Evolutionary conservation across 2,329 filamentous ascomycete species (phyloP).

Genomic region (Cordyceps fumosorosea): DNA sequence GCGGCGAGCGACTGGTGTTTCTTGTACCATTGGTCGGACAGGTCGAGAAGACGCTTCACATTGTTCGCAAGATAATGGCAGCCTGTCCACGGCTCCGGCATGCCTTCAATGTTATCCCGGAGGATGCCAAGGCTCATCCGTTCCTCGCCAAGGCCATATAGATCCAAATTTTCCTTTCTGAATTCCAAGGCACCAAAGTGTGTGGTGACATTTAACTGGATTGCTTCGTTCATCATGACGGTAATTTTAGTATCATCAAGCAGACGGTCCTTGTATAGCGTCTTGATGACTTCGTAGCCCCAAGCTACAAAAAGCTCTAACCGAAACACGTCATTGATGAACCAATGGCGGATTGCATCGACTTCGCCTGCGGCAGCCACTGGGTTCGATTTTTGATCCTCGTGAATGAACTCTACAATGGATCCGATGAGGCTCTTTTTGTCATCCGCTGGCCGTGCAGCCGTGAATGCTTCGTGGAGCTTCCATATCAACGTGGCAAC

Average conservation of each 20-base stretch:
- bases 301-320: conserved; percentile 73
- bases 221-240: conserved; percentile 60
- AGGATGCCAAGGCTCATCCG: conserved; percentile 60
- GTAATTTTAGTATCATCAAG: conserved; percentile 50
- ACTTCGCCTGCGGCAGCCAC: conserved; percentile 61
- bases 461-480: conserved; percentile 64
- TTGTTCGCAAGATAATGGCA: conserved; percentile 56
- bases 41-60: conserved; percentile 51
- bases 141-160: conserved; percentile 69
- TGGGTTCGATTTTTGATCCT: conserved; percentile 65
- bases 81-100: conserved; percentile 85
- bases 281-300: conserved; percentile 70
- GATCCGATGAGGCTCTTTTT: conserved; percentile 67
- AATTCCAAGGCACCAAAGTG: conserved; percentile 59
- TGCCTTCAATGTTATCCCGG: conserved; percentile 54
- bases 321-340: conserved; percentile 66
- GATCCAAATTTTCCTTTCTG: conserved; percentile 58
- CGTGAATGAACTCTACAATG: conserved; percentile 68
- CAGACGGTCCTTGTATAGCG: conserved; percentile 56
- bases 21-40: conserved; percentile 50
- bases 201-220: conserved; percentile 54
- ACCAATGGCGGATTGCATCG: conserved; percentile 80
- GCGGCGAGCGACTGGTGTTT: conserved; percentile 32
- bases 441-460: conserved; percentile 50
- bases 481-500: conserved; percentile 77